A percentile compares a stretch with the other conserved stretches of the same genome.
These are phyloP conservation scores for Rachicladosporium sp. DNA, from an alignment of 2,329 filamentous ascomycete species.

Conservation along the genomic window DNA sequence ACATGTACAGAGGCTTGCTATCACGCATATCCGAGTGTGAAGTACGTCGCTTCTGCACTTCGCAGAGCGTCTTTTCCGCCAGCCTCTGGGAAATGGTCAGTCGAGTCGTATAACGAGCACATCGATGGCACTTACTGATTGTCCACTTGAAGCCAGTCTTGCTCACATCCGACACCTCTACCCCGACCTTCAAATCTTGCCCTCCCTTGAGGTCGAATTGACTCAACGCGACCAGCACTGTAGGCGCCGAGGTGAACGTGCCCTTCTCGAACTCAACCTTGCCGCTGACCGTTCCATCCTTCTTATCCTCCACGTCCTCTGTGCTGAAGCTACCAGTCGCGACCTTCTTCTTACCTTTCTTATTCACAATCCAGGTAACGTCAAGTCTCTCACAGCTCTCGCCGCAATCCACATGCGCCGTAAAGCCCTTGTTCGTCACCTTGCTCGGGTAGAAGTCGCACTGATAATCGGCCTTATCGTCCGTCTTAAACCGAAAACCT, in stretches of 20 bases:
- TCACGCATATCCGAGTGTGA: conserved; percentile 4
- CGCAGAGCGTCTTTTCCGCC: not conserved
- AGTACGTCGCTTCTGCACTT: conserved; percentile 4
- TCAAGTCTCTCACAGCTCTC: conserved; percentile 6
- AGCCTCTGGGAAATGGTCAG: conserved; percentile 4
- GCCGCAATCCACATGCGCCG: conserved; percentile 7
- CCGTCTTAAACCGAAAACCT: conserved; percentile 7
- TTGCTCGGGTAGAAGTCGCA: conserved; percentile 7
- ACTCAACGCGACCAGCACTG: conserved; percentile 7
- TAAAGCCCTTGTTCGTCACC: conserved; percentile 8
- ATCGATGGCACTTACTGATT: conserved; percentile 2
- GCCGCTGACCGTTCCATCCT: conserved; percentile 1
- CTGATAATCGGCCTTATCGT: conserved; percentile 2
- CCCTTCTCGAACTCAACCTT: conserved; percentile 7
- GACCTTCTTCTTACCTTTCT: conserved; percentile 10
- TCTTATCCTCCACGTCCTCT: conserved; percentile 2
- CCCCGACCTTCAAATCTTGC: conserved; percentile 4
- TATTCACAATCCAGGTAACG: conserved; percentile 8
- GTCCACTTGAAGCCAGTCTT: conserved; percentile 4
- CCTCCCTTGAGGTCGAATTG: conserved; percentile 4
- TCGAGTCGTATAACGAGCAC: not conserved
- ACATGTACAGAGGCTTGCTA: not conserved
- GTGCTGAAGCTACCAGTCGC: conserved; percentile 8
- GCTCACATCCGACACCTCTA: conserved; percentile 4
- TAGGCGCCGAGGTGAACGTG: conserved; percentile 7